Conservation (phyloP, 208 protist species). For the Herpetomonas tarakana region DNA sequence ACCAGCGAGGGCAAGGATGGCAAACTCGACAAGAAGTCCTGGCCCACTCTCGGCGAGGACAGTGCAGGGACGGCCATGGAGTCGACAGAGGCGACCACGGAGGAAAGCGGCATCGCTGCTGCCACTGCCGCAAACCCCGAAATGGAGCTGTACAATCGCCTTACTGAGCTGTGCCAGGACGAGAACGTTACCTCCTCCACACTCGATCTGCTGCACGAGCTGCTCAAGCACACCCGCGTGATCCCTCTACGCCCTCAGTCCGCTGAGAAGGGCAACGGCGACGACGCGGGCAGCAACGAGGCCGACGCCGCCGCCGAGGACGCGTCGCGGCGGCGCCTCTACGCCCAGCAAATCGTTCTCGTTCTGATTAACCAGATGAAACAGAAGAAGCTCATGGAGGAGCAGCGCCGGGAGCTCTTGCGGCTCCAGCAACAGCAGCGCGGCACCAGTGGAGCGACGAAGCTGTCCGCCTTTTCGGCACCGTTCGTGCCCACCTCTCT, state of each 20-base stretch:
- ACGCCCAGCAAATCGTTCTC: slow-evolving; percentile 62
- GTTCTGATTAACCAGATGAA: slow-evolving; percentile 53
- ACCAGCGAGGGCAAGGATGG: not conserved
- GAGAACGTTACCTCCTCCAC: slow-evolving; percentile 33
- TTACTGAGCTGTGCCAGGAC: slow-evolving; percentile 32
- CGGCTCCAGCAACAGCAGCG: slow-evolving; percentile 8
- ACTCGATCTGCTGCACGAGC: slow-evolving; percentile 52
- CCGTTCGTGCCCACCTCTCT: not conserved
- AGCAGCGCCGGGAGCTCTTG: slow-evolving; percentile 5
- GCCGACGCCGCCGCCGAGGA: slow-evolving; percentile 2
- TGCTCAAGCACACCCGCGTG: slow-evolving; percentile 53
- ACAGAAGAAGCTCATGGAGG: slow-evolving; percentile 47
- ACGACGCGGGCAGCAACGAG: slow-evolving; percentile 1
- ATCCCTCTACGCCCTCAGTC: slow-evolving; percentile 16
- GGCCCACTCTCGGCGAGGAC: slow-evolving; percentile 1
- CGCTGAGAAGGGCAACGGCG: not conserved
- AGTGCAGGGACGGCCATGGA: slow-evolving; percentile 6
- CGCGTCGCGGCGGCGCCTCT: slow-evolving; percentile 37
- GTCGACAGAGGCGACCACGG: slow-evolving; percentile 10
- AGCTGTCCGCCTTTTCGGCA: not conserved
- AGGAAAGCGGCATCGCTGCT: slow-evolving; percentile 18
- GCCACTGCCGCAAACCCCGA: slow-evolving; percentile 13
- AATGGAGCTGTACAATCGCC: slow-evolving; percentile 32
- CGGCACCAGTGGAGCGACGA: not conserved
- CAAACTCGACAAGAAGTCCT: not conserved